Conservation (phyloP, 148 eudicot genomes). For the Chenopodium berlandieri region DNA sequence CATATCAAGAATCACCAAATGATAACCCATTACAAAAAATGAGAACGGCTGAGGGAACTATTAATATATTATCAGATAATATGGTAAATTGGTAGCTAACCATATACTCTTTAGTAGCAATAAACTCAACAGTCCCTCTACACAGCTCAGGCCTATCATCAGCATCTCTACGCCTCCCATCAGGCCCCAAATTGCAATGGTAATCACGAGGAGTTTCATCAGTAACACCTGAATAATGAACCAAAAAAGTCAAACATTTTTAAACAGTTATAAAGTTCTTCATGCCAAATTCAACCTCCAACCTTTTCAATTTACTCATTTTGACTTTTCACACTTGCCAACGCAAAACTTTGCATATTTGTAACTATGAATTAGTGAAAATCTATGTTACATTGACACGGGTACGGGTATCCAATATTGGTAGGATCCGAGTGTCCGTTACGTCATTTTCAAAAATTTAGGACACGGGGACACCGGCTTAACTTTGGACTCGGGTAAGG, state of each 20-base stretch:
- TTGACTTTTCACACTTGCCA: too few species aligned
- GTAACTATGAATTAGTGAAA: too few species aligned
- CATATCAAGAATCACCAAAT: background rate
- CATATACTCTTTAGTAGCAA: slow-evolving; percentile 86
- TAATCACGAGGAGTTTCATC: slow-evolving; percentile 97
- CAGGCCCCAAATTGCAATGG: slow-evolving; percentile 93
- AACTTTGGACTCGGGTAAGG: too few species aligned
- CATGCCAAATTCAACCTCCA: background rate
- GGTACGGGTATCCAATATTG: too few species aligned
- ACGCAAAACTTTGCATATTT: too few species aligned
- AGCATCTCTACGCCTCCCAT: slow-evolving; percentile 97
- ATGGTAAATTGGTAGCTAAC: slow-evolving; percentile 31
- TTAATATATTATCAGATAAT: slow-evolving; percentile 3
- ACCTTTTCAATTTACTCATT: too few species aligned
- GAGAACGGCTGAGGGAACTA: background rate
- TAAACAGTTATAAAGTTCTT: background rate
- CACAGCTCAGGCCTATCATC: slow-evolving; percentile 97
- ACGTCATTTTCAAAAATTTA: too few species aligned
- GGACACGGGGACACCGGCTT: too few species aligned
- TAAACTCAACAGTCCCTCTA: slow-evolving; percentile 97
- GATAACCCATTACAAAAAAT: background rate
- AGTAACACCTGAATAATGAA: slow-evolving; percentile 62
- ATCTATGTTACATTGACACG: too few species aligned
- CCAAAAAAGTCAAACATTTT: slow-evolving; percentile 3
- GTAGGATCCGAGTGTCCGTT: too few species aligned